Evolutionary conservation across 768 basidiomycete species (phyloP).

Genomic region (Hemileccinum rubropunctum): DNA sequence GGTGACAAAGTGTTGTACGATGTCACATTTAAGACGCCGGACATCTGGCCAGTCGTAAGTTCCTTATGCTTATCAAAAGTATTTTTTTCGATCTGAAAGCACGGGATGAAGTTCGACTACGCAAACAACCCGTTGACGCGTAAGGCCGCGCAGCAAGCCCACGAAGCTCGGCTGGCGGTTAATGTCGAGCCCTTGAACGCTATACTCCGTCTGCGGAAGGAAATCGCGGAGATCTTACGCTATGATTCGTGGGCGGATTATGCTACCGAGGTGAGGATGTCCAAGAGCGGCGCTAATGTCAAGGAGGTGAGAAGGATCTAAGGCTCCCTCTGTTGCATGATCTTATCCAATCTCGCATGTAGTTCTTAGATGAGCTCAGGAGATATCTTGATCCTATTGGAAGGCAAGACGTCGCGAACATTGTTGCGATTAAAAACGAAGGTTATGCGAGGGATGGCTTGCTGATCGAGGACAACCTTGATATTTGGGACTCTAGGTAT

Average conservation of each 20-base stretch:
- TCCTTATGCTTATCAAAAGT: neutral
- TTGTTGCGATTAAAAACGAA: slow-evolving; percentile 73
- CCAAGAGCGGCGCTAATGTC: slow-evolving; percentile 64
- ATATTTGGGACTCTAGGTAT: slow-evolving; percentile 83
- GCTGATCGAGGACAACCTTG: slow-evolving; percentile 69
- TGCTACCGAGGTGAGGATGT: slow-evolving; percentile 82
- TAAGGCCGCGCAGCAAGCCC: slow-evolving; percentile 60
- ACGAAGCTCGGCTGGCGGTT: slow-evolving; percentile 62
- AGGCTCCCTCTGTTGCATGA: neutral
- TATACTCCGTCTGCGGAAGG: slow-evolving; percentile 65
- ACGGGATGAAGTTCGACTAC: slow-evolving; percentile 65
- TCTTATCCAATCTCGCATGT: neutral
- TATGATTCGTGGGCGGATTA: slow-evolving; percentile 86
- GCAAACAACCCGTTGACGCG: slow-evolving; percentile 71
- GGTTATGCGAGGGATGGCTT: slow-evolving; percentile 60
- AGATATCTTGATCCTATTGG: slow-evolving; percentile 71
- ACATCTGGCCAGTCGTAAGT: slow-evolving; percentile 73
- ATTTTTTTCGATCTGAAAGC: neutral
- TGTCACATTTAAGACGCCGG: slow-evolving; percentile 79
- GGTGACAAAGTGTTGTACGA: slow-evolving; percentile 60
- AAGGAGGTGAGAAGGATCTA: slow-evolving; percentile 40
- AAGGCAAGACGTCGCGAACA: slow-evolving; percentile 57
- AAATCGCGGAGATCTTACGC: slow-evolving; percentile 63
- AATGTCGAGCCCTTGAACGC: slow-evolving; percentile 74
- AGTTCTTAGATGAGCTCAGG: slow-evolving; percentile 82